Evolutionary conservation across 768 basidiomycete genomes (phyloP), one percentile per base, ranked within the genome.

Genomic region (Amanita rimosa): DNA sequence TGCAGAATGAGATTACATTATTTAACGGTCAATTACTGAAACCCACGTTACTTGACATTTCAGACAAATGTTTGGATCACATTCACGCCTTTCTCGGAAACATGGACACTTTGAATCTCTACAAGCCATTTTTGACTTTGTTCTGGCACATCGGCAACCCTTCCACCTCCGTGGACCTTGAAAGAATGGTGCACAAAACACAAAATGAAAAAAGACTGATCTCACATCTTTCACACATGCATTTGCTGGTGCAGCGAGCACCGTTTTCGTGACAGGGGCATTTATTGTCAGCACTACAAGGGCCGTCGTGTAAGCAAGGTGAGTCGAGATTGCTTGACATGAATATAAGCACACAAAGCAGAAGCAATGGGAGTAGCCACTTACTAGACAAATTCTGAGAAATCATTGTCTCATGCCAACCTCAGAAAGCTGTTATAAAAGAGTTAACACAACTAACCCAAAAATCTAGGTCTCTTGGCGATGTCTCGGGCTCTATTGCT

Each of bases 11-110:
- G 37, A 43, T 38, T 6, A 21, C 61, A 60, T 58, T 62, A 60
- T 64, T 41, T 21, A 47, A 19, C 41, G 29, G 11, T 49, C 6
- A 6, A 39, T 29, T 26, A 3, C n/a, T 27, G 16, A 44, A 16
- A 64, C 70, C 54, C 38, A 80, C 78, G 59, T 70, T 47, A 72
- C 66, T 52, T 67, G 63, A 57, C 83, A 83, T 10, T 64, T 64
- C 9, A 55, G 5, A 52, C 85, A 88, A 7, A 84, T 50, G 31
- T 78, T 77, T 2, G 83, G 81, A 59, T 85, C 82, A 51, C 85
- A 88, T 58, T 87, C 85, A 31, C 78, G 67, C 7, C 64, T 57
- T 0, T 69, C 64, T 17, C 55, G 60, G 43, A 62, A 66, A 57
- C 85, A 88, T 7, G 72, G 69, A 54, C 85, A 87, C 3, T 62